Evolutionary conservation across 176 grass and related monocot genomes (phyloP), one percentile per base, ranked within the genome.

Genomic region (Musa troglodytarum): DNA sequence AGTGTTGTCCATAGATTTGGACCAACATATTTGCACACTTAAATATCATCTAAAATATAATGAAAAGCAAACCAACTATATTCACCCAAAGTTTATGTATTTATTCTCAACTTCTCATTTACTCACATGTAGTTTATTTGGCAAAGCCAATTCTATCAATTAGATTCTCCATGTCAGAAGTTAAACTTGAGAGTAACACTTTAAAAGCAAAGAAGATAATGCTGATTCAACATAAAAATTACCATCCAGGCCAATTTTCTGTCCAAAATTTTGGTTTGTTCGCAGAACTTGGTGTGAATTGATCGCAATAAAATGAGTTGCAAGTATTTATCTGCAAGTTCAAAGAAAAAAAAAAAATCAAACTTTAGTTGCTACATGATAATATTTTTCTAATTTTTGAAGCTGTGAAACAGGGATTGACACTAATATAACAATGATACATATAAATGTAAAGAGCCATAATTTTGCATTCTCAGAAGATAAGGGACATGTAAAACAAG

Each of bases 171-270:
- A 65, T 14, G 12, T 62, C 58, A 62, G 58, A 62, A 62, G 58
- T 20, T 21, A 22, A 62, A 62, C 19, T 62, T n/a, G 50, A 55
- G 24, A 74, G 20, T 3, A 53, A 22, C 21, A 43, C 23, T 7
- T 56, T 8, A 1, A 50, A 25, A 77, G 13, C 16, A 69, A 12
- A 34, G 10, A 7, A 54, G 1, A 19, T 7, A 49, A 57, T 21
- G 22, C 6, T 57, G 9, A 28, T 53, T 11, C 0, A 78, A 19
- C n/a, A 49, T 74, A 69, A 15, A 15, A 65, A 66, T 90, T 98
- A 99, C 95, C 95, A 94, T 87, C 95, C 95, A 80, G 95, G 90
- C 95, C 95, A 99, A 81, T 99, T 94, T 78, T 99, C 95, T n/a
- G 95, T 99, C 95, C 95, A 99, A 49, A 99, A 43, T 84, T 99